Percentiles rank a stretch among this genome's conserved stretches.
phyloP scores from a whole-genome alignment of 768 basidiomycete species.

The Chalciporus sphaerocephalus region DNA sequence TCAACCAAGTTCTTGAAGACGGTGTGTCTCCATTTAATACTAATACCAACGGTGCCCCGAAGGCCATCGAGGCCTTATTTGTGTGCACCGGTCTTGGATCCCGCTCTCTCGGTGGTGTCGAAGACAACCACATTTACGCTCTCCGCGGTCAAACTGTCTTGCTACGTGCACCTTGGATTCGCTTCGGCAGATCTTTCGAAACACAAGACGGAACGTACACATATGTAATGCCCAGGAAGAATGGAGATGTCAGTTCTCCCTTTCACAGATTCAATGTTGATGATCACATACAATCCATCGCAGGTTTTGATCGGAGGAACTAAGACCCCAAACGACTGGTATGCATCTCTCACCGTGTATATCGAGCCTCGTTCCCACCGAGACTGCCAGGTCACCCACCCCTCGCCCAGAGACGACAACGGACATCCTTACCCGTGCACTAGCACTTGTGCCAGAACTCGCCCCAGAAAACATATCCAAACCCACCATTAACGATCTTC shows the following conservation, averaged over 20 bases:
- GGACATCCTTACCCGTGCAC: constrained; percentile 51
- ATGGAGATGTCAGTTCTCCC: constrained; percentile 36
- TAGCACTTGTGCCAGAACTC: constrained; percentile 51
- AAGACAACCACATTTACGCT: constrained; percentile 40
- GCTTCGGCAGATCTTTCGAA: constrained; percentile 26
- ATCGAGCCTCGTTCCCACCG: neutral
- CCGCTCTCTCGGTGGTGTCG: constrained; percentile 42
- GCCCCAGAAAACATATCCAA: constrained; percentile 46
- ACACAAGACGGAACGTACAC: constrained; percentile 25
- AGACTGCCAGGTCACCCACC: neutral
- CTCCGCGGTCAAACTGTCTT: constrained; percentile 42
- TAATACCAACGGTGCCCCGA: neutral
- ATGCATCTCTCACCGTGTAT: neutral
- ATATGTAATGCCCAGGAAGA: constrained; percentile 33
- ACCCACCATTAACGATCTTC: constrained; percentile 46
- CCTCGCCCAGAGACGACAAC: constrained; percentile 36
- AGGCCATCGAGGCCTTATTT: constrained; percentile 24
- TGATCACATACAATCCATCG: too few relatives aligned
- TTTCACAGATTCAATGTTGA: too few relatives aligned
- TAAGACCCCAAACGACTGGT: constrained; percentile 57
- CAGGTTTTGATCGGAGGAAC: constrained; percentile 59
- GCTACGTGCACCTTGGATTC: constrained; percentile 42
- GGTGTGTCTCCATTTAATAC: neutral
- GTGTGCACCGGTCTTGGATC: constrained; percentile 64
- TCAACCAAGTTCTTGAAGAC: constrained; percentile 45